Conservation (phyloP, 1,284 basidiomycete species). For the Mycena sp. region DNA sequence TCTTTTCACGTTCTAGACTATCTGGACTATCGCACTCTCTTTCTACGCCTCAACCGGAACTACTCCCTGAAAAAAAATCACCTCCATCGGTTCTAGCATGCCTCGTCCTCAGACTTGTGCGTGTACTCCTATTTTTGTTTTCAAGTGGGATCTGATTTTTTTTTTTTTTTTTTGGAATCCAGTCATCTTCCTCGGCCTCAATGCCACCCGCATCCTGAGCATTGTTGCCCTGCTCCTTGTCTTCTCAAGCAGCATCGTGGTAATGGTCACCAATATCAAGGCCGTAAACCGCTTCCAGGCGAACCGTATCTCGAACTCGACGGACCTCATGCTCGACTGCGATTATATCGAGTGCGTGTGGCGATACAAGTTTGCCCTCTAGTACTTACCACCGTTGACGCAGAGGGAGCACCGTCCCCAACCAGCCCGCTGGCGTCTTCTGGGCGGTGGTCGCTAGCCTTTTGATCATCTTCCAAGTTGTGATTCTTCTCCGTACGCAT, state of each 20-base stretch:
- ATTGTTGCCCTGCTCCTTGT: conserved; percentile 83
- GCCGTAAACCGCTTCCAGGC: conserved; percentile 74
- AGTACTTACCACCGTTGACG: conserved; percentile 18
- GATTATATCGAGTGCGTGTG: conserved; percentile 80
- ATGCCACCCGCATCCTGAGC: conserved; percentile 80
- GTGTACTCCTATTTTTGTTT: neutral
- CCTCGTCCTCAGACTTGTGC: conserved; percentile 20
- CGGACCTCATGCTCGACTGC: conserved; percentile 58
- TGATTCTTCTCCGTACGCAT: conserved; percentile 68
- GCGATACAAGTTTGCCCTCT: neutral
- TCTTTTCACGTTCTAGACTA: conserved; percentile 13
- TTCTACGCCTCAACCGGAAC: neutral
- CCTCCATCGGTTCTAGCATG: conserved; percentile 20
- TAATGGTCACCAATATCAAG: conserved; percentile 81
- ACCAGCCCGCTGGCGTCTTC: conserved; percentile 88
- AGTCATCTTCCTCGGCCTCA: conserved; percentile 85
- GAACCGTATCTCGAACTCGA: conserved; percentile 43
- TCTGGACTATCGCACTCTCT: conserved; percentile 14
- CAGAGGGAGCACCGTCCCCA: conserved; percentile 86
- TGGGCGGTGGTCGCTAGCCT: conserved; percentile 88
- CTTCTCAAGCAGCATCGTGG: conserved; percentile 84
- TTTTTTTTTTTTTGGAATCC: no score
- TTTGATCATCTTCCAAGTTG: conserved; percentile 83
- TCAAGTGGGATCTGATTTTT: neutral
- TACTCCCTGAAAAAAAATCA: no score